Evolutionary conservation across 495 filamentous ascomycete species (phyloP).

Genomic region (Chaetomium cochliodes): DNA sequence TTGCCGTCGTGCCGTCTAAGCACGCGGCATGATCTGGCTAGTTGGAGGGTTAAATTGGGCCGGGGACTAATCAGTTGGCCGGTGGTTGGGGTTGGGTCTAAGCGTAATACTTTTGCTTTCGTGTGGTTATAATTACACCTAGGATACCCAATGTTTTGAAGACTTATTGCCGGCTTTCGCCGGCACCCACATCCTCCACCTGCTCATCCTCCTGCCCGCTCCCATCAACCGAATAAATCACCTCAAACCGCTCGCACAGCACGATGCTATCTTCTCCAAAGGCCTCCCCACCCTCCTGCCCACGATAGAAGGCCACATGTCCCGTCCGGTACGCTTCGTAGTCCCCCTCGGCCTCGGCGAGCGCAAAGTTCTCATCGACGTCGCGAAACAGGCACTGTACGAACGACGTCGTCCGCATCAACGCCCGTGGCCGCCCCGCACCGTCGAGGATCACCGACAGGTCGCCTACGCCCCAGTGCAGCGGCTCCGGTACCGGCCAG

Average conservation of each 20-base stretch:
- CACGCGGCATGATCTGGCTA: not conserved
- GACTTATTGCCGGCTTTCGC: not conserved
- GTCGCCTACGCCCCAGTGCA: slow-evolving; percentile 36
- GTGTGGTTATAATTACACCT: not conserved
- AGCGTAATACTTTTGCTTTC: not conserved
- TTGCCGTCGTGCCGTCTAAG: slow-evolving; percentile 18
- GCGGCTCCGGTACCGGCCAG: slow-evolving; percentile 35
- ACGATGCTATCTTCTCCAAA: slow-evolving; percentile 37
- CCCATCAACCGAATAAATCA: not conserved
- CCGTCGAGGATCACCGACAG: slow-evolving; percentile 38
- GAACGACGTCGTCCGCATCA: slow-evolving; percentile 35
- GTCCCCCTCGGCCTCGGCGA: slow-evolving; percentile 37
- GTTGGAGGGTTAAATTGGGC: not conserved
- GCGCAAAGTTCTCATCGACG: slow-evolving; percentile 36
- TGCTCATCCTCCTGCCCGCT: not conserved
- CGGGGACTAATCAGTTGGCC: not conserved
- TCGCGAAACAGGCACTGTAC: slow-evolving; percentile 34
- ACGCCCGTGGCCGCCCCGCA: slow-evolving; percentile 26
- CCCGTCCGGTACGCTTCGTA: slow-evolving; percentile 33
- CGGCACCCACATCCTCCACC: no score
- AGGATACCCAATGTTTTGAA: not conserved
- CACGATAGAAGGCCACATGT: slow-evolving; percentile 31
- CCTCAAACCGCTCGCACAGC: slow-evolving; percentile 32
- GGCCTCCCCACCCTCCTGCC: slow-evolving; percentile 24
- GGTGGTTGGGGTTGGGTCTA: no score